Evolutionary conservation across 192 early-diverging fungal genomes (phyloP), one percentile per base, ranked within the genome.

Genomic region (Helicostylum pulchrum): DNA sequence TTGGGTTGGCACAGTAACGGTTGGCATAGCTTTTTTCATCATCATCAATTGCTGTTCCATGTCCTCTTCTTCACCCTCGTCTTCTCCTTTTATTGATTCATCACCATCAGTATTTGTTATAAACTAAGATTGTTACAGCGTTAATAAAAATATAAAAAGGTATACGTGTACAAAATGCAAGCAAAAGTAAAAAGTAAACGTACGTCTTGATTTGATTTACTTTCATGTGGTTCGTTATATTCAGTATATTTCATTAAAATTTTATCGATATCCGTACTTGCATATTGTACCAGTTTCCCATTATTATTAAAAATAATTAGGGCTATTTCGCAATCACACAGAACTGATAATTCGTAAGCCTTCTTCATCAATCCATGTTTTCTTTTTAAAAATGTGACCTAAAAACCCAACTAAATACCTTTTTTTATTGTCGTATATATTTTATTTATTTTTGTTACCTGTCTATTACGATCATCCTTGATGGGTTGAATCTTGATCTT

Each of bases 331-430:
- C 93, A 94, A 73, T 92, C 92, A 82, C 96, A 98, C 3, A 98
- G 80, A 4, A 97, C 92, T 61, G 86, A 89, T 23, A 98, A 84
- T 72, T 98, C 96, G 76, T 94, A 93, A 0, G 96, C 95, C 76
- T 98, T 98, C 73, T 98, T 98, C 86, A 97, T 91, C 61, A 98
- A 81, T 7, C 96, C 96, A 39, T 87, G 87, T 73, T 96, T 96
- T 66, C 96, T 84, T 78, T 98, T 98, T 51, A 92, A 80, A 76
- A 98, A 97, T 1, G 96, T 98, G 43, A 90, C 90, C 91, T 92
- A 70, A 48, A 26, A 26, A 26, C 26, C 2, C 26, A 26, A 26
- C 0, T 26, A 26, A 26, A 26, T 26, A 26, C 26, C 50, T 14
- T 39, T 20, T 42, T 19, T 47, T n/a, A 15, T 55, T 34, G 15